A percentile compares a stretch with the other conserved stretches of the same genome.
These are phyloP conservation scores for Tulasnella sp. DNA, from an alignment of 768 basidiomycete genomes.

Conservation along the genomic window DNA sequence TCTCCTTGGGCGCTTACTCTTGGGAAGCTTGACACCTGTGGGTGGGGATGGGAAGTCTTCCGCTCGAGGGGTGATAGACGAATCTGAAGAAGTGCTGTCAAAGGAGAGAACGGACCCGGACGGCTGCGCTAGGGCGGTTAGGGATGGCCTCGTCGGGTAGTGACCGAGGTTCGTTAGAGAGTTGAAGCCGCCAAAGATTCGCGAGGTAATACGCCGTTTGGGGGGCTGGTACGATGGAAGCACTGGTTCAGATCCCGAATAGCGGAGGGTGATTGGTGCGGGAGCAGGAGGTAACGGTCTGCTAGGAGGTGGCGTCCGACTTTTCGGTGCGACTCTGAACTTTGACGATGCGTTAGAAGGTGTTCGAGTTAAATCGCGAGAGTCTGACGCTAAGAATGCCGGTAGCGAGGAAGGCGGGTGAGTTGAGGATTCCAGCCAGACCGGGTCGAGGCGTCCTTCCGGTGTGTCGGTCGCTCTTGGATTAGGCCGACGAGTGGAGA, in stretches of 20 bases:
- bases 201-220: background rate
- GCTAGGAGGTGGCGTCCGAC: background rate
- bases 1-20: background rate
- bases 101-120: background rate
- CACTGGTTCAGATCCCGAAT: slow-evolving; percentile 1
- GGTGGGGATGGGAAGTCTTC: background rate
- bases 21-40: background rate
- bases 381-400: background rate
- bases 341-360: background rate
- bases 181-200: background rate
- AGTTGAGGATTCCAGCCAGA: background rate
- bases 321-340: background rate
- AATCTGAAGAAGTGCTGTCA: background rate
- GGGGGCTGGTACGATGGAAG: background rate
- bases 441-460: background rate
- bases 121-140: background rate
- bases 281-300: background rate
- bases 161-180: background rate
- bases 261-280: background rate
- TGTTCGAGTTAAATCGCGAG: background rate
- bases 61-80: background rate
- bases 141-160: background rate
- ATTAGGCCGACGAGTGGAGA: background rate
- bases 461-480: background rate
- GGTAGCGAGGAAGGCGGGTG: background rate